phyloP scores from a whole-genome alignment of 805 yeast genomes.

The Sugiyamaella mastotermitis region DNA sequence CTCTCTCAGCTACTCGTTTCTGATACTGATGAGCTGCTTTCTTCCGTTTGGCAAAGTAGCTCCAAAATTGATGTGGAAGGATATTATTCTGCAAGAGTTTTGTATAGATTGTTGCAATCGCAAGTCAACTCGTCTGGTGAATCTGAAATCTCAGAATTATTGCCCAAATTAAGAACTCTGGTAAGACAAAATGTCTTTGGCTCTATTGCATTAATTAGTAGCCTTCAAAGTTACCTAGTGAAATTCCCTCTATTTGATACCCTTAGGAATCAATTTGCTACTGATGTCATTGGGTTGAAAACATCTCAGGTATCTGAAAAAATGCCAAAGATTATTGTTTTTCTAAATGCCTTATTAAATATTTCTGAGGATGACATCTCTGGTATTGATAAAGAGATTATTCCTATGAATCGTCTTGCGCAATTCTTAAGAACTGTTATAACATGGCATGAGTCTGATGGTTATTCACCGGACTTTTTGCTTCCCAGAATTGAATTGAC shows the following conservation, averaged over 20 bases:
- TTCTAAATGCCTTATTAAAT: slow-evolving; percentile 41
- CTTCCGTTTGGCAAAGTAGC: slow-evolving; percentile 5
- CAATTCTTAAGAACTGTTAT: slow-evolving; percentile 52
- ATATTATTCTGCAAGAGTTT: slow-evolving; percentile 12
- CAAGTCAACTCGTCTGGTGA: background rate
- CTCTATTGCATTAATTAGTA: background rate
- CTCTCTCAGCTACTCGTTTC: too few relatives aligned
- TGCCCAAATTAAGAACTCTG: slow-evolving; percentile 2
- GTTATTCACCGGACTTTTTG: slow-evolving; percentile 51
- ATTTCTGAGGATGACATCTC: slow-evolving; percentile 35
- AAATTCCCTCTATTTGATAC: slow-evolving; percentile 31
- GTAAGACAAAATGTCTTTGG: background rate
- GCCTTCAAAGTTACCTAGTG: slow-evolving; percentile 6
- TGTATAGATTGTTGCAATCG: too few relatives aligned
- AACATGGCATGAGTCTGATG: slow-evolving; percentile 56
- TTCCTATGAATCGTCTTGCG: slow-evolving; percentile 59
- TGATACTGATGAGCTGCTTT: too few relatives aligned
- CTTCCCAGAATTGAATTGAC: slow-evolving; percentile 47
- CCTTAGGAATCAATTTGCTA: slow-evolving; percentile 53
- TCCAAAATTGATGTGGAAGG: slow-evolving; percentile 3
- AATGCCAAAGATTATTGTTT: slow-evolving; percentile 35
- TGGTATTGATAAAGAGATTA: slow-evolving; percentile 27
- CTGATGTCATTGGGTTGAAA: slow-evolving; percentile 43
- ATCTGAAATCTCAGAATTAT: slow-evolving; percentile 1
- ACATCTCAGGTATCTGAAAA: background rate